Percentiles rank a stretch among this genome's conserved stretches.
Conservation (phyloP, 116 monocot genomes). For the Zostera marina region DNA sequence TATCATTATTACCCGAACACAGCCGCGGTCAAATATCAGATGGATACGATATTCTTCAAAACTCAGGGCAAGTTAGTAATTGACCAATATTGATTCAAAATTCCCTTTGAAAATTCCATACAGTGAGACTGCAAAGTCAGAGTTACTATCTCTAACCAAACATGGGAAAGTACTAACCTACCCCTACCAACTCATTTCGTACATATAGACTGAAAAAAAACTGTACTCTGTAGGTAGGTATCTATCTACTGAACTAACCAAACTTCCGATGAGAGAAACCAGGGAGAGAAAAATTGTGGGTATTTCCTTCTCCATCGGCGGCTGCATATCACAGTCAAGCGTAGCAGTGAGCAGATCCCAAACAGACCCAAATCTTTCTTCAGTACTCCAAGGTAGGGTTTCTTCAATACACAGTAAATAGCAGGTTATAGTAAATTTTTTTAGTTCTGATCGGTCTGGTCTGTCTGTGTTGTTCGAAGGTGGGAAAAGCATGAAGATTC, state of each 20-base stretch:
- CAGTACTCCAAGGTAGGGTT: conserved; percentile 19
- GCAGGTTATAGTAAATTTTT: no score
- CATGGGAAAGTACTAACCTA: neutral
- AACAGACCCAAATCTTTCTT: conserved; percentile 4
- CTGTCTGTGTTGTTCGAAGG: neutral
- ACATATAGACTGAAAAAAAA: no score
- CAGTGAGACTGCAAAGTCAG: no score
- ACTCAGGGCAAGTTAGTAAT: neutral
- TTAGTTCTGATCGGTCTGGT: neutral
- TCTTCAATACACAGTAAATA: no score
- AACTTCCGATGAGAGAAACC: conserved; percentile 22
- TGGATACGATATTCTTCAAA: no score
- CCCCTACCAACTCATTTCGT: neutral
- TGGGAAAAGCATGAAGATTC: conserved; percentile 5
- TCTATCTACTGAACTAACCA: no score
- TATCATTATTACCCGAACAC: no score
- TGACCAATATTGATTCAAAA: no score
- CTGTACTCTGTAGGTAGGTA: no score
- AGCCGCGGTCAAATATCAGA: no score
- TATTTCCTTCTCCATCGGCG: conserved; percentile 55
- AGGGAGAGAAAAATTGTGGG: conserved; percentile 41
- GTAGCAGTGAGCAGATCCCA: conserved; percentile 30
- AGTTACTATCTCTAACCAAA: neutral
- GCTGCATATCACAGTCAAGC: conserved; percentile 68
- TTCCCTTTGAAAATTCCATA: no score